Conservation (phyloP, 306 rosid genomes). For the Macrotyloma uniflorum region DNA sequence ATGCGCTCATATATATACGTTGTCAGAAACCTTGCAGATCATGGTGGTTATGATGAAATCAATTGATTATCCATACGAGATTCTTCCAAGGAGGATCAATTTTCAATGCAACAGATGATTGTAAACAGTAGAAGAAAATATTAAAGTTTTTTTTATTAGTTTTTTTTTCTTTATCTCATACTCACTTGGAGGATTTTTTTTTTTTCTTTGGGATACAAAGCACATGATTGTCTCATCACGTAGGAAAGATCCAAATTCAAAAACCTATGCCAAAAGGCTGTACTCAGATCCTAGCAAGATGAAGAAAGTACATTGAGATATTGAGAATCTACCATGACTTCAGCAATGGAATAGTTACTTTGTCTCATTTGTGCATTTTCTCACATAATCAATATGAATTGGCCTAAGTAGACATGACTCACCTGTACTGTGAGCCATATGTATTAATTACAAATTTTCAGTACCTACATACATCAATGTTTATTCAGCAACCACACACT, state of each 20-base stretch:
- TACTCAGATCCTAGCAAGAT: slow-evolving; percentile 37
- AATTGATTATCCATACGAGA: slow-evolving; percentile 27
- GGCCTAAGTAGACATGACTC: background rate
- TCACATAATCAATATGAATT: slow-evolving; percentile 4
- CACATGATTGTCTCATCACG: slow-evolving; percentile 37
- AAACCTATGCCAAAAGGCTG: slow-evolving; percentile 41
- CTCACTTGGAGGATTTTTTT: background rate
- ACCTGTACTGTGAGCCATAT: slow-evolving; percentile 15
- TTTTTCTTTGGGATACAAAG: background rate
- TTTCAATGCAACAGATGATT: slow-evolving; percentile 25
- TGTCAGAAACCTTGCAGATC: slow-evolving; percentile 41
- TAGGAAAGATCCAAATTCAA: slow-evolving; percentile 38
- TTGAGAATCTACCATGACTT: slow-evolving; percentile 55
- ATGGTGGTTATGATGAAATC: slow-evolving; percentile 31
- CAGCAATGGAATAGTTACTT: slow-evolving; percentile 51
- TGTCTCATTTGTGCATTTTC: slow-evolving; percentile 44
- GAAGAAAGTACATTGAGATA: slow-evolving; percentile 46
- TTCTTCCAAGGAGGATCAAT: slow-evolving; percentile 28
- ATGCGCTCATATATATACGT: background rate
- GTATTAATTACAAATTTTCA: background rate
- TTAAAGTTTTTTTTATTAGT: background rate
- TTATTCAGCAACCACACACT: background rate
- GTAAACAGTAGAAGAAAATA: background rate
- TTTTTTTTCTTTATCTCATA: background rate
- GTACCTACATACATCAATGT: background rate